Base-by-base conservation (phyloP, 495 filamentous ascomycete genomes). In the Penicillium coprophilum region DNA sequence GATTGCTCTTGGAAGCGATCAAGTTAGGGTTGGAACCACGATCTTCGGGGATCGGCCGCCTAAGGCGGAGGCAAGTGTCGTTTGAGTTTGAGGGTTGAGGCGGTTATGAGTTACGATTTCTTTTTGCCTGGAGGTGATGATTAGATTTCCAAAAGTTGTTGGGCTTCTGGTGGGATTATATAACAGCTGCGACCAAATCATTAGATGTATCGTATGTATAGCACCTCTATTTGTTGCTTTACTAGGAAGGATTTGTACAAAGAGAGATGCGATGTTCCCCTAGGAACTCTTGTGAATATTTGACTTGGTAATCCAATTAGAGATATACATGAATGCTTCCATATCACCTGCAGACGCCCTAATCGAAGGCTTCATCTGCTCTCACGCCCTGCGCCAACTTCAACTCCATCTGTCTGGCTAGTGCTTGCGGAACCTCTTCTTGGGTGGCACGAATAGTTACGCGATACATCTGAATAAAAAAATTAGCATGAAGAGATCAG, bases 401-500 rank as follows among this genome's bases (percentile, higher is more conserved):
- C 63, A 93, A 89, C 66, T 94, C 88, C 90, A 97, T 95, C 50
- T 90, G 70, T 66, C 88, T 93, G 57, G 90, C 75, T 51, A 99
- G 64, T 28, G 90, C 78, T 12, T 87, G 86, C 13, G 94, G 91
- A 3, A 97, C 87, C 12, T 72, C 78, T 61, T 97, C 95, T 59
- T 97, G 91, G 3, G 95, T 99, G 12, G 95, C 95, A 49, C 95
- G 81, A 57, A 99, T 88, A 4, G 95, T 99, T 51, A 96, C 79
- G 15, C 95, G 92, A 60, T 93, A 88, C 89, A 96, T 96, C 94
- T 98, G 67, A 44, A 28, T 52, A 27, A 58, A 28, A 57, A 23
- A 46, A 8, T 63, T 57, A 62, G 49, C 28, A 36, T 36, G 2
- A 34, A 17, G 1, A 8, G 11, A 17, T 2, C 21, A 32, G n/a